These are phyloP conservation scores for Umbelopsis ramanniana DNA, from an alignment of 192 early-diverging fungal genomes.

Conservation along the genomic window DNA sequence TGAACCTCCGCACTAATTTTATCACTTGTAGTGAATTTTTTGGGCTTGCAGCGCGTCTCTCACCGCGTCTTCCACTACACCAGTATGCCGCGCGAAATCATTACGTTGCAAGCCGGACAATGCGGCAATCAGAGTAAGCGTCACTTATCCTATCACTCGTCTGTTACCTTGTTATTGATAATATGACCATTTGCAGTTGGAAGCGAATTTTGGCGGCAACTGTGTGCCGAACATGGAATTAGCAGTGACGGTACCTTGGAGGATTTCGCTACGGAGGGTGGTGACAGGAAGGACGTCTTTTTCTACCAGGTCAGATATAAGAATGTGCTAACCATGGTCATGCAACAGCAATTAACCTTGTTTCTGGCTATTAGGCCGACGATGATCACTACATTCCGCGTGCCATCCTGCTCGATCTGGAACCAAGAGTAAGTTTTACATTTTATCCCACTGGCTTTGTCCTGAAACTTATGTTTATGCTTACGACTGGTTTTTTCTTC, in stretches of 20 bases:
- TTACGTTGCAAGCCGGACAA: slow-evolving; percentile 95
- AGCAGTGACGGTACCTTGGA: slow-evolving; percentile 91
- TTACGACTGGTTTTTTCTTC: neutral
- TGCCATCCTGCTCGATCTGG: slow-evolving; percentile 88
- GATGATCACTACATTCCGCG: slow-evolving; percentile 98
- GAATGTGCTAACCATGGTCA: neutral
- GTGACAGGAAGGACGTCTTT: slow-evolving; percentile 97
- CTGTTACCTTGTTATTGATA: neutral
- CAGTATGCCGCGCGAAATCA: slow-evolving; percentile 89
- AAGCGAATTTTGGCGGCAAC: slow-evolving; percentile 91
- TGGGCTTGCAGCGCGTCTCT: neutral
- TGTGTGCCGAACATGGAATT: slow-evolving; percentile 97
- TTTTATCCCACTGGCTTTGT: neutral
- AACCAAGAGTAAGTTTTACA: slow-evolving; percentile 76
- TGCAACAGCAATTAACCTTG: neutral
- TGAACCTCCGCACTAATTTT: slow-evolving; percentile 14
- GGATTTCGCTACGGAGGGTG: slow-evolving; percentile 86
- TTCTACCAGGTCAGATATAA: slow-evolving; percentile 83
- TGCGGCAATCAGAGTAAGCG: slow-evolving; percentile 95
- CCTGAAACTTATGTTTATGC: neutral
- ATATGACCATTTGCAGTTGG: slow-evolving; percentile 66
- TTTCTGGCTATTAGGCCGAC: slow-evolving; percentile 73
- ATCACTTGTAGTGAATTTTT: neutral
- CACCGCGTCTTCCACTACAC: neutral
- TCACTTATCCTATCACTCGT: neutral